Percentiles rank a stretch among this genome's conserved stretches.
These are phyloP conservation scores for Mallotus japonicus DNA, from an alignment of 441 rosid species.

Conservation along the genomic window DNA sequence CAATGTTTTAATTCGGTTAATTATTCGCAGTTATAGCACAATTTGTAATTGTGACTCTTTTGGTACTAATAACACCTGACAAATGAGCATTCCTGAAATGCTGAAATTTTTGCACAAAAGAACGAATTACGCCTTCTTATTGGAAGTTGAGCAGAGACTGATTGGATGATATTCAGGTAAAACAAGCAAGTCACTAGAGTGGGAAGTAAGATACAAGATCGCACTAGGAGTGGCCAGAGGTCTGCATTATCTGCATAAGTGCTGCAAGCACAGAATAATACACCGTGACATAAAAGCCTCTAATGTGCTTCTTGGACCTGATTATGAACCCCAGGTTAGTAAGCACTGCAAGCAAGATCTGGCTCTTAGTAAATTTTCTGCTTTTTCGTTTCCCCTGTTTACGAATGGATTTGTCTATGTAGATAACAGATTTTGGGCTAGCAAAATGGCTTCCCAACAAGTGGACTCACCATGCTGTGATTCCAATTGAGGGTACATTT, in stretches of 20 bases:
- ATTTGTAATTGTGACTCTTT: no score
- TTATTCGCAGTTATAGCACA: no score
- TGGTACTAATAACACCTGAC: no score
- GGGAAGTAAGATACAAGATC: slow-evolving; percentile 75
- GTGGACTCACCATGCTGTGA: slow-evolving; percentile 87
- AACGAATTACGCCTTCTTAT: background rate
- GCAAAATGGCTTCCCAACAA: slow-evolving; percentile 96
- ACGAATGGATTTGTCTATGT: background rate
- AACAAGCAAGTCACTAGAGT: slow-evolving; percentile 41
- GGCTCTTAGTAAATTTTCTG: background rate
- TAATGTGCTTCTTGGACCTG: slow-evolving; percentile 84
- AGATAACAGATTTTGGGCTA: slow-evolving; percentile 93
- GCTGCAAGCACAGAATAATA: slow-evolving; percentile 81
- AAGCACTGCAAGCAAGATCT: slow-evolving; percentile 12
- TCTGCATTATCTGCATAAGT: slow-evolving; percentile 87
- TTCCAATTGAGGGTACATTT: slow-evolving; percentile 91
- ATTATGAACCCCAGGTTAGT: slow-evolving; percentile 75
- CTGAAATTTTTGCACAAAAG: no score
- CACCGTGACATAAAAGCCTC: slow-evolving; percentile 97
- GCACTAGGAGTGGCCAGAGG: slow-evolving; percentile 78
- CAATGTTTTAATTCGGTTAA: no score
- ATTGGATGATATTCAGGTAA: slow-evolving; percentile 33
- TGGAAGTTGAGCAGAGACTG: background rate
- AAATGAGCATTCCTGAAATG: no score
- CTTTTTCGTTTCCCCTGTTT: background rate